These are phyloP conservation scores for Aphanomyces astaci DNA, from an alignment of 352 stramenopile species.

Conservation along the genomic window DNA sequence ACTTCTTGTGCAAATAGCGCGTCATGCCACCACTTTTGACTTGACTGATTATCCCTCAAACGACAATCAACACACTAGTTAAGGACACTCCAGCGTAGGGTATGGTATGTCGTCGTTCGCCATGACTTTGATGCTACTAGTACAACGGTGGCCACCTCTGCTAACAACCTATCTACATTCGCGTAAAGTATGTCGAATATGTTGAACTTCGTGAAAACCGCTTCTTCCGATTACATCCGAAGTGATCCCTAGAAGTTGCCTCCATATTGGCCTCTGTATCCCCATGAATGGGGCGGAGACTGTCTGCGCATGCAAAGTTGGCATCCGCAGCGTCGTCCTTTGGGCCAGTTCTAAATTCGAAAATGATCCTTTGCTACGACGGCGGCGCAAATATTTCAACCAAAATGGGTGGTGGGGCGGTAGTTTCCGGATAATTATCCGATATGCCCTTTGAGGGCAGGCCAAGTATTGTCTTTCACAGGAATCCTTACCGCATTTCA, in stretches of 20 bases:
- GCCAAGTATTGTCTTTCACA: background rate
- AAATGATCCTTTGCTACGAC: no score
- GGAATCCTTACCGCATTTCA: background rate
- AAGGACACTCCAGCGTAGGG: no score
- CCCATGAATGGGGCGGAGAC: background rate
- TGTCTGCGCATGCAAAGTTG: background rate
- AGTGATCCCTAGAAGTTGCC: slow-evolving; percentile 25
- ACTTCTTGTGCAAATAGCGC: no score
- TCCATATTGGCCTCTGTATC: slow-evolving; percentile 13
- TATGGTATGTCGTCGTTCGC: no score
- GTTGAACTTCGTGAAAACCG: slow-evolving; percentile 24
- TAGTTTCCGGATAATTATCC: background rate
- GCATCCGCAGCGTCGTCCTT: background rate
- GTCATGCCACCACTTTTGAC: no score
- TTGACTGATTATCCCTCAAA: no score
- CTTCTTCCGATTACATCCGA: slow-evolving; percentile 25
- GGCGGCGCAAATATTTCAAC: no score
- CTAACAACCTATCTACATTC: no score
- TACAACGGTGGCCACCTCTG: no score
- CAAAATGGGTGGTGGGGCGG: background rate
- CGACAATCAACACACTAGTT: no score
- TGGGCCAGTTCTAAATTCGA: background rate
- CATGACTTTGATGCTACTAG: no score
- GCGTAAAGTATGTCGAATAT: slow-evolving; percentile 4
- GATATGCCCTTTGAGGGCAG: background rate